Evolutionary conservation across 805 yeast species (phyloP), one percentile per base, ranked within the genome.

Genomic region (Wickerhamomyces kurtzmanii): DNA sequence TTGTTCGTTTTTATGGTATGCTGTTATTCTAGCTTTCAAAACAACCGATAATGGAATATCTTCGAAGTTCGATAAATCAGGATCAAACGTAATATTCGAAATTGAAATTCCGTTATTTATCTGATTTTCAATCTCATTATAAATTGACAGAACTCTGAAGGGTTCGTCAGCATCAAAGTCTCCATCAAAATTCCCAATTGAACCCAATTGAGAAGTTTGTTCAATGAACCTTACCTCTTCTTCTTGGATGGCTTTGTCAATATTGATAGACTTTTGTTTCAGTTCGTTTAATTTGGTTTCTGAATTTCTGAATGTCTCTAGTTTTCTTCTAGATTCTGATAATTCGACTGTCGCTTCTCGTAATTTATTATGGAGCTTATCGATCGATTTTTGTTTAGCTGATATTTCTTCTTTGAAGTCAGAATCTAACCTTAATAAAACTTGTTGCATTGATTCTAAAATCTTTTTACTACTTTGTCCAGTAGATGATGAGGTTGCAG

Each of bases 81-180:
- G 13, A 15, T 34, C 36, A 12, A 38, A 24, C 11, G 12, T 4
- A 7, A 55, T 27, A 26, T 43, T 38, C 11, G 51, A 53, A 22
- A 55, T 36, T 24, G 41, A 39, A 10, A 53, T 47, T 13, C 34
- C 40, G 27, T 47, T 50, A 14, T 49, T 43, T 11, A 66, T 34
- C 35, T 56, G 56, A 4, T 45, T 36, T 30, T 62, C 65, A n/a
- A 81, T 52, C 37, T 63, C 65, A 22, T 71, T 67, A 43, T 68
- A 76, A 10, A 82, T 61, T 6, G 71, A 62, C 45, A 68, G 62
- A 8, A 84, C 68, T 27, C 80, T 66, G 53, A 84, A 89, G n/a
- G 96, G 95, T 45, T 83, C 89, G 53, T 87, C 96, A 0, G 94
- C 89, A 51, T 81, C 89, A 42, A 74, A 78, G 31, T 67, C 74